These are phyloP conservation scores for Salix arbutifolia DNA, from an alignment of 345 rosid species.

Conservation along the genomic window DNA sequence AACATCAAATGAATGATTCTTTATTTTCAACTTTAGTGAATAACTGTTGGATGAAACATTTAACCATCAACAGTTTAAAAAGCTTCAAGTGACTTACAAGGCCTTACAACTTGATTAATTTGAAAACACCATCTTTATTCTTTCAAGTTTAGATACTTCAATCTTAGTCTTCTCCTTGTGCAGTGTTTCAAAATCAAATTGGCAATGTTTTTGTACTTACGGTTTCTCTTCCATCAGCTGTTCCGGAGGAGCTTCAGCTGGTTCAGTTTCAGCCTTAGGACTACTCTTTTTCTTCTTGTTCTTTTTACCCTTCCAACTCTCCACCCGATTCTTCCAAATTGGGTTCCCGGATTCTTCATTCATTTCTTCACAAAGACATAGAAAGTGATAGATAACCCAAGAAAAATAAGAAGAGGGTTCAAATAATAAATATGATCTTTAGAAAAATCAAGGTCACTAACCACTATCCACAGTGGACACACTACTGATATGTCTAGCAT, in stretches of 20 bases:
- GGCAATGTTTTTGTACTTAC: not conserved
- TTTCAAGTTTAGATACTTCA: not conserved
- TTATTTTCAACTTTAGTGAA: not conserved
- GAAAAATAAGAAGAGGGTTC: not conserved
- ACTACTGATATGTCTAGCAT: constrained; percentile 88
- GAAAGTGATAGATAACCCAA: not conserved
- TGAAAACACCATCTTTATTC: not conserved
- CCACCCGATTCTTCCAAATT: constrained; percentile 95
- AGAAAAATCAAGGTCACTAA: constrained; percentile 24
- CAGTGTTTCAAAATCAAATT: not conserved
- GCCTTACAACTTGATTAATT: not conserved
- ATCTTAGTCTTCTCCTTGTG: not conserved
- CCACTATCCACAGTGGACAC: constrained; percentile 92
- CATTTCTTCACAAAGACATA: constrained; percentile 46
- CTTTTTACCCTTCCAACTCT: constrained; percentile 97
- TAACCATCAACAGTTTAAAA: not conserved
- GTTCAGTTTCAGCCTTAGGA: constrained; percentile 49
- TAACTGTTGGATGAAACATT: not conserved
- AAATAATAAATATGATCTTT: not conserved
- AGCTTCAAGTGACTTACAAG: not conserved
- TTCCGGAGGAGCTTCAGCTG: constrained; percentile 63
- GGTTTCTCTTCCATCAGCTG: constrained; percentile 86
- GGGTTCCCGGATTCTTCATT: constrained; percentile 87
- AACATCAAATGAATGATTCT: not conserved
- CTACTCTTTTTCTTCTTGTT: constrained; percentile 64